A percentile compares a stretch with the other conserved stretches of the same genome.
These are phyloP conservation scores for Scedosporium minutisporum DNA, from an alignment of 2,329 filamentous ascomycete genomes.

Conservation along the genomic window DNA sequence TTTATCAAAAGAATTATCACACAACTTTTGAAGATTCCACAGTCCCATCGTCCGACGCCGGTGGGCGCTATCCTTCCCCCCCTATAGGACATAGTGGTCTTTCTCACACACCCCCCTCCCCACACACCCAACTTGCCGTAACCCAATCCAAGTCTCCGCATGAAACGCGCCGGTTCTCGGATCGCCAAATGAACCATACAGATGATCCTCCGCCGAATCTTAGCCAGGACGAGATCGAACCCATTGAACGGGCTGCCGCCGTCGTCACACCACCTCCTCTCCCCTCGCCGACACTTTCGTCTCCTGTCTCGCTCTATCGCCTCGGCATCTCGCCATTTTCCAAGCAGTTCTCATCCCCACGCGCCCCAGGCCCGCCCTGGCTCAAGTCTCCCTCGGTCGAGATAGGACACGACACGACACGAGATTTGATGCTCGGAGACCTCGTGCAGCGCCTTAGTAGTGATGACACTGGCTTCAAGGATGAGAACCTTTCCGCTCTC, in stretches of 20 bases:
- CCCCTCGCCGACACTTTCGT: slow-evolving; percentile 14
- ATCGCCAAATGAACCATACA: slow-evolving; percentile 3
- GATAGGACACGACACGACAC: neutral
- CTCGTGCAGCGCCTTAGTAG: slow-evolving; percentile 27
- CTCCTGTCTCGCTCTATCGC: slow-evolving; percentile 18
- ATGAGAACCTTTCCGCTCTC: slow-evolving; percentile 23
- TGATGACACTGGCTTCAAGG: slow-evolving; percentile 15
- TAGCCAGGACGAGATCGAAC: neutral
- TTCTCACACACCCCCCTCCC: neutral
- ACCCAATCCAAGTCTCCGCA: neutral
- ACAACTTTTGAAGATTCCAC: neutral
- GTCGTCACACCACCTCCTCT: slow-evolving; percentile 11
- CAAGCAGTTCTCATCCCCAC: slow-evolving; percentile 18
- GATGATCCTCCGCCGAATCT: slow-evolving; percentile 1
- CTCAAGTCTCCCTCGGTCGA: neutral
- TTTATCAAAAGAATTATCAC: neutral
- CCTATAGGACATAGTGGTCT: neutral
- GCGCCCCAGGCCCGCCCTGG: slow-evolving; percentile 8
- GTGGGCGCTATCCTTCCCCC: neutral
- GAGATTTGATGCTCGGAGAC: too few species aligned
- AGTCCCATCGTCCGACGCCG: neutral
- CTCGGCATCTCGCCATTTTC: slow-evolving; percentile 22
- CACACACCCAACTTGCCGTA: neutral
- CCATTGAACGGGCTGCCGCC: neutral
- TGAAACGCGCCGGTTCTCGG: neutral